Percentiles rank a stretch among this genome's conserved stretches.
Evolutionary conservation across 768 basidiomycete species (phyloP).

Genomic region (Gymnopilus dilepis): DNA sequence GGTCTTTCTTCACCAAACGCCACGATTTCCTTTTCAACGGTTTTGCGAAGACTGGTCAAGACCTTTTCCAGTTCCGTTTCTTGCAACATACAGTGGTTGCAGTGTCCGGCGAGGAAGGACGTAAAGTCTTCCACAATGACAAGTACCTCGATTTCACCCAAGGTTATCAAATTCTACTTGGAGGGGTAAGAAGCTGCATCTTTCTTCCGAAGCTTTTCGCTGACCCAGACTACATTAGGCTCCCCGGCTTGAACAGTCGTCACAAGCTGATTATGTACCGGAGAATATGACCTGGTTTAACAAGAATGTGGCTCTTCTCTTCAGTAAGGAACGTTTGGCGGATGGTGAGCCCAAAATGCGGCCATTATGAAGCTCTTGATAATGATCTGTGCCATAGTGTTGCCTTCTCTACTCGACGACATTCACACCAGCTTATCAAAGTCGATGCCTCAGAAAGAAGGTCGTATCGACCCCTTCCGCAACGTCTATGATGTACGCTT

Average conservation of each 20-base stretch:
- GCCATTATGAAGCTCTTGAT: background rate
- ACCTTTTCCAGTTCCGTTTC: slow-evolving; percentile 34
- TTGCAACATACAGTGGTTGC: slow-evolving; percentile 33
- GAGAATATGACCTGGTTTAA: slow-evolving; percentile 27
- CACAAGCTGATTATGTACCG: slow-evolving; percentile 6
- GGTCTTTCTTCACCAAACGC: slow-evolving; percentile 36
- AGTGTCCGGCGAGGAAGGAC: slow-evolving; percentile 33
- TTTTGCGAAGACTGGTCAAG: slow-evolving; percentile 26
- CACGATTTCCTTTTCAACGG: slow-evolving; percentile 33
- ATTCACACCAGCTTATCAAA: slow-evolving; percentile 25
- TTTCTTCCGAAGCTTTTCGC: no score
- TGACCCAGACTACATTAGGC: slow-evolving; percentile 15
- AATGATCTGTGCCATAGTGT: background rate
- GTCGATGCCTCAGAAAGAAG: slow-evolving; percentile 29
- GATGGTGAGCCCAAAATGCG: slow-evolving; percentile 13
- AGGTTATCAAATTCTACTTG: slow-evolving; percentile 39
- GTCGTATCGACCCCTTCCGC: slow-evolving; percentile 34
- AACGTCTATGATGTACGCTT: slow-evolving; percentile 33
- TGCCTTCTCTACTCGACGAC: slow-evolving; percentile 29
- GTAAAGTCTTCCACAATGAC: slow-evolving; percentile 36
- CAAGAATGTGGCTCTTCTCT: slow-evolving; percentile 21
- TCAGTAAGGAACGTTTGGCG: slow-evolving; percentile 23
- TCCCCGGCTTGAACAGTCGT: slow-evolving; percentile 31
- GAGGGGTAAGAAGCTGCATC: slow-evolving; percentile 24
- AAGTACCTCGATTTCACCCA: slow-evolving; percentile 33